Percentiles rank a stretch among this genome's conserved stretches.
Conservation (phyloP, 768 basidiomycete species). For the Russula sp. region DNA sequence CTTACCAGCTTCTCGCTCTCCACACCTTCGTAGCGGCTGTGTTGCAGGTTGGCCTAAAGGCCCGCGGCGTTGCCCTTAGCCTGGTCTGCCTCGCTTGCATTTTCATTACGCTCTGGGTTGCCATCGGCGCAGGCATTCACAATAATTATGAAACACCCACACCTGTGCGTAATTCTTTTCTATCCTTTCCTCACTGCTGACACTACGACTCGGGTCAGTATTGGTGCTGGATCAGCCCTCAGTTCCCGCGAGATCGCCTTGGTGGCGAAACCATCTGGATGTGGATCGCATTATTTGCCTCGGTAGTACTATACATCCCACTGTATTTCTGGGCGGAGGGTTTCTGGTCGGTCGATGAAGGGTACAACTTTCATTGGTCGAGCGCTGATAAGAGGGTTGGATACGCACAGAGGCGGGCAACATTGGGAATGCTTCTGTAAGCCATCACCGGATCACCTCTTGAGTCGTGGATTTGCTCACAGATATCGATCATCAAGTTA, state of each 20-base stretch:
- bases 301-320: too few relatives aligned
- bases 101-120: conserved; percentile 38
- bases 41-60: conserved; percentile 38
- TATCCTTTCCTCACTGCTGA: not conserved
- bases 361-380: too few relatives aligned
- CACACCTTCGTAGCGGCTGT: conserved; percentile 43
- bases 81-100: conserved; percentile 12
- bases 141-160: conserved; percentile 38
- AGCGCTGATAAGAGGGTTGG: too few relatives aligned
- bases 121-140: conserved; percentile 34
- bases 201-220: not conserved
- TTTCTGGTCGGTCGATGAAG: too few relatives aligned
- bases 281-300: too few relatives aligned
- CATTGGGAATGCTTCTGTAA: too few relatives aligned
- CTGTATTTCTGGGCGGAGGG: too few relatives aligned
- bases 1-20: conserved; percentile 34
- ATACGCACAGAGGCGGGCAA: too few relatives aligned
- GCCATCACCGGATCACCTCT: too few relatives aligned
- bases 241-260: not conserved
- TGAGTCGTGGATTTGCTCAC: too few relatives aligned
- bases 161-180: conserved; percentile 32
- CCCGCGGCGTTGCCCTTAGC: conserved; percentile 34
- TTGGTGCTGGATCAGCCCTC: conserved; percentile 10
- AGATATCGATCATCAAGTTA: too few relatives aligned
- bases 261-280: not conserved